Base-by-base conservation (phyloP, 306 rosid species). In the Aeschynomene evenia region DNA sequence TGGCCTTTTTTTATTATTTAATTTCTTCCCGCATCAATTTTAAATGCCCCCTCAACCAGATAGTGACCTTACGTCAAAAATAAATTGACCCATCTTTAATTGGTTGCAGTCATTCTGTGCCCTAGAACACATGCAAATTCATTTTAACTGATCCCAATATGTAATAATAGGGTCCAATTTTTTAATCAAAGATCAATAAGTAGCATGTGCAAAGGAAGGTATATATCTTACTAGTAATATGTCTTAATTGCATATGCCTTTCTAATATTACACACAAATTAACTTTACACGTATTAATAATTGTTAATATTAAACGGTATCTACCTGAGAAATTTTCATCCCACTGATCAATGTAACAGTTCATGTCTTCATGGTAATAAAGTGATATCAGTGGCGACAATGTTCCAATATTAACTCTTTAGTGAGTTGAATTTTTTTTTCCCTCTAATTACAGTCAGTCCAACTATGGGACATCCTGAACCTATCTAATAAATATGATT, bases 31-130 rank as follows among this genome's bases (percentile, higher is more conserved):
- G 42, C 84, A 68, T 46, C 74, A 45, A 55, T 74, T 64, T 65
- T 23, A 64, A 55, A n/a, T 79, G 88, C 53, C 83, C 84, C 79
- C n/a, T 15, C 80, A 59, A 72, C 54, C 14, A 75, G 88, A 86
- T 86, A 75, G 85, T 81, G 96, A 86, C 96, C 76, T 64, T 79
- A 79, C 92, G 18, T 73, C 9, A 5, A 14, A 16, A 45, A 45
- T 36, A 82, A 79, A 74, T 78, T 77, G 74, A 86, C 82, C 80
- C 79, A 70, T 77, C 79, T 59, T 79, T 75, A 81, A 79, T 81
- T 70, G 72, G 75, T 68, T 63, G 71, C 79, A 72, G 69, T 78
- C 75, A 58, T 78, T 65, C 73, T 77, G 75, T 83, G 85, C 82
- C 82, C 88, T 79, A 79, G 74, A 59, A 52, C 50, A 50, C 60